phyloP scores from a whole-genome alignment of 371 early-diverging fungal species.

The Chytridium lagenaria region DNA sequence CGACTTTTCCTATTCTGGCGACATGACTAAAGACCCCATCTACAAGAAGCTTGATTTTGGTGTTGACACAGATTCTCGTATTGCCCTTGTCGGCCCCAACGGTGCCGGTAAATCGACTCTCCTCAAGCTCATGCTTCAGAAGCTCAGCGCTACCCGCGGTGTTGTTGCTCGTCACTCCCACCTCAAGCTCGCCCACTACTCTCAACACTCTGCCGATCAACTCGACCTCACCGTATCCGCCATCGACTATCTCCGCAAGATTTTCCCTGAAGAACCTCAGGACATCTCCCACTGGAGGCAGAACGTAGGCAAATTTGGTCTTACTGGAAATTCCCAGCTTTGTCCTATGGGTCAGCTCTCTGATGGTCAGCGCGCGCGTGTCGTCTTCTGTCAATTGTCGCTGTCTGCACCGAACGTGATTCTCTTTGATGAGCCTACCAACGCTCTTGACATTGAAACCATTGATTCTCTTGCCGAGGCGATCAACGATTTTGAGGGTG shows the following conservation, averaged over 20 bases:
- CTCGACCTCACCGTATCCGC: constrained; percentile 86
- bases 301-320: constrained; percentile 91
- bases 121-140: constrained; percentile 89
- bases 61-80: constrained; percentile 96
- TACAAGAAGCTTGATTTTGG: constrained; percentile 91
- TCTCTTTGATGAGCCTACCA: constrained; percentile 97
- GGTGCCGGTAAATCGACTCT: constrained; percentile 95
- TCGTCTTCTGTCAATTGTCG: constrained; percentile 96
- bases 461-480: constrained; percentile 97
- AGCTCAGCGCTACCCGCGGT: constrained; percentile 84
- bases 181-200: constrained; percentile 96
- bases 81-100: constrained; percentile 89
- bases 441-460: constrained; percentile 73
- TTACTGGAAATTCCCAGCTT: constrained; percentile 92
- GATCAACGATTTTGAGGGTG: constrained; percentile 94
- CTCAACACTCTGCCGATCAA: constrained; percentile 97
- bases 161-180: constrained; percentile 87
- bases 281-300: constrained; percentile 85
- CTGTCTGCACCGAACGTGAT: constrained; percentile 90
- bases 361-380: constrained; percentile 93
- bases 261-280: constrained; percentile 79
- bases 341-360: constrained; percentile 87
- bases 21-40: constrained; percentile 73
- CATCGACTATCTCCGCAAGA: constrained; percentile 89
- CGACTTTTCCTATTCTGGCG: constrained; percentile 89